Conservation (phyloP, 768 basidiomycete species). For the Hygrocybe punicea region DNA sequence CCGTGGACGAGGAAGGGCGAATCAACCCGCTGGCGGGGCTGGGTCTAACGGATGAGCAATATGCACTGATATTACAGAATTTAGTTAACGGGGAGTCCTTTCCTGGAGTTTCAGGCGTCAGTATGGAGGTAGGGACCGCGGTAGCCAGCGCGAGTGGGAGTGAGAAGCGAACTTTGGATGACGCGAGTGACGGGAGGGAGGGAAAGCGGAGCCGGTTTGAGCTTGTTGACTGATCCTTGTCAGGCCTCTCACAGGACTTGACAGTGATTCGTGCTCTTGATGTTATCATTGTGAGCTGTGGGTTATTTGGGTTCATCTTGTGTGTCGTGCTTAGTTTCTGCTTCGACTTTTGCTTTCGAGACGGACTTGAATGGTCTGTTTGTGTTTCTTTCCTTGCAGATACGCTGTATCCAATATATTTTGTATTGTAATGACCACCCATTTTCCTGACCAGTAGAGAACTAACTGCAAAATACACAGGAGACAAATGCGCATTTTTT, state of each 20-base stretch:
- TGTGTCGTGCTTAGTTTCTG: too few relatives aligned
- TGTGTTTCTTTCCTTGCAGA: too few relatives aligned
- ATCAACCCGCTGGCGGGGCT: constrained; percentile 84
- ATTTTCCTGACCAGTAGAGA: too few relatives aligned
- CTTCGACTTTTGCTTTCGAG: too few relatives aligned
- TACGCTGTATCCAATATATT: too few relatives aligned
- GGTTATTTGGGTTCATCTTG: too few relatives aligned
- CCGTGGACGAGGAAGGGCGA: constrained; percentile 47
- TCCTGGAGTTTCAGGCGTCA: constrained; percentile 12
- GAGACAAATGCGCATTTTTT: too few relatives aligned
- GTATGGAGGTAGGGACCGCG: constrained; percentile 19
- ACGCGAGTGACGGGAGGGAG: constrained; percentile 42
- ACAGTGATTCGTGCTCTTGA: background rate
- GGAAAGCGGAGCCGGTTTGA: constrained; percentile 62
- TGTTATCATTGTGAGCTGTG: background rate
- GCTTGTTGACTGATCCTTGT: constrained; percentile 50
- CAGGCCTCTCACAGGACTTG: too few relatives aligned
- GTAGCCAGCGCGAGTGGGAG: constrained; percentile 7
- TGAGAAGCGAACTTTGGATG: constrained; percentile 38
- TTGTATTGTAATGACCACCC: too few relatives aligned
- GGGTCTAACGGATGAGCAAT: constrained; percentile 88
- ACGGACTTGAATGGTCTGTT: too few relatives aligned
- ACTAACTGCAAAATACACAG: too few relatives aligned
- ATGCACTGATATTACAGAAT: constrained; percentile 70
- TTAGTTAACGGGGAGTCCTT: constrained; percentile 65